Conservation (phyloP, 148 eudicot genomes). For the Rhododendron ferrugineum region DNA sequence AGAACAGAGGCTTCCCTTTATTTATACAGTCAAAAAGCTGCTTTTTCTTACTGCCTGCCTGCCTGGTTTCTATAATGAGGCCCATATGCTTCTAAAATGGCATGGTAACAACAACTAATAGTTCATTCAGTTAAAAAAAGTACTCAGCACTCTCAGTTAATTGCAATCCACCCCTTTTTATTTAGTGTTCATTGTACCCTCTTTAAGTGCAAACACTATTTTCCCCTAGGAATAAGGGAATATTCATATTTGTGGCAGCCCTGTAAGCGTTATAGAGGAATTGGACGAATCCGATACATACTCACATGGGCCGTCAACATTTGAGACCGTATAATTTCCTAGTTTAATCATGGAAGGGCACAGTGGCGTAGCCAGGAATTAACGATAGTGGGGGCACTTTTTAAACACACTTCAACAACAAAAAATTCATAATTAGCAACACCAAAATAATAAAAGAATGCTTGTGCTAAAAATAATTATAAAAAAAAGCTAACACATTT, state of each 20-base stretch:
- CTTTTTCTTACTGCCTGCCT: background rate
- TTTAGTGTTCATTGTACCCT: background rate
- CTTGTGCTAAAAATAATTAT: too few relatives aligned
- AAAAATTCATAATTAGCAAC: too few relatives aligned
- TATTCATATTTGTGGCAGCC: background rate
- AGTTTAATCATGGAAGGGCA: background rate
- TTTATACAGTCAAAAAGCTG: conserved; percentile 17
- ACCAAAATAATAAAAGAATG: too few relatives aligned
- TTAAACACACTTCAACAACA: too few relatives aligned
- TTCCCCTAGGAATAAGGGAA: background rate
- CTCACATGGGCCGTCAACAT: background rate
- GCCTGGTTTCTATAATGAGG: background rate
- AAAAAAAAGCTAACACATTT: too few relatives aligned
- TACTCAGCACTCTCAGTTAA: background rate
- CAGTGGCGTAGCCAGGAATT: too few relatives aligned
- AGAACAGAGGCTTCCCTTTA: conserved; percentile 2
- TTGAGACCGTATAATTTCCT: background rate
- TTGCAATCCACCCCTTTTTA: background rate
- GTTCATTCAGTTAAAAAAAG: background rate
- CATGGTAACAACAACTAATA: background rate
- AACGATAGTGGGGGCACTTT: too few relatives aligned
- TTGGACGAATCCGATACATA: background rate
- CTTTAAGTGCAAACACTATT: background rate
- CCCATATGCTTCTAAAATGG: background rate
- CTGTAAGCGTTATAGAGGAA: background rate